Evolutionary conservation across 202 grass and related monocot species (phyloP), one percentile per base, ranked within the genome.

Genomic region (Cymbopogon flexuosus): DNA sequence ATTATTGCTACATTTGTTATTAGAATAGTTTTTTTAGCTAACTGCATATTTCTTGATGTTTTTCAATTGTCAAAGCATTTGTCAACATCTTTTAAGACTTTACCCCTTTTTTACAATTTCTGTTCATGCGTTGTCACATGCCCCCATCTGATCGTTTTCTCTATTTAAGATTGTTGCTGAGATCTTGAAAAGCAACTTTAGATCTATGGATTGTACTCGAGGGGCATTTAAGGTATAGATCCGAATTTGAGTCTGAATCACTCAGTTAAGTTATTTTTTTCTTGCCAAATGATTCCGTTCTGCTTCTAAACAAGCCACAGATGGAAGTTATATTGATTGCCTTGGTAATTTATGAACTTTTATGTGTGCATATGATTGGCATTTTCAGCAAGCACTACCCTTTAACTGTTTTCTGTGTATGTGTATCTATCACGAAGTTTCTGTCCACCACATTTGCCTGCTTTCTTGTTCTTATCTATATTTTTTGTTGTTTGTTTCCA

Each of bases 51-150:
- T 30, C 8, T 11, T 69, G 8, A 43, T 3, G 27, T 57, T 67
- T 40, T 54, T 40, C 5, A 49, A 78, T 78, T 5, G 46, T 23
- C 74, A 63, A 63, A 63, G 31, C 22, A 74, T 60, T 64, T 51
- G 15, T 6, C 18, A 18, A 18, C 47, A 51, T 51, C 47, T 51
- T 51, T 51, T 51, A 51, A 51, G 47, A 49, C 35, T 22, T 33
- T 57, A 2, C 46, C 24, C 41, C 35, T 80, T n/a, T 15, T 46
- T n/a, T n/a, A 65, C 1, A 66, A 31, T 14, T 72, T 27, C 21
- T 72, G 59, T 63, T 62, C 12, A 10, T 76, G 70, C 22, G 29
- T 72, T 77, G 23, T 72, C 33, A 37, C 56, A 35, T 77, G 68
- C 10, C 2, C 36, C 11, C 16, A 43, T 16, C 65, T 76, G 8